A percentile compares a stretch with the other conserved stretches of the same genome.
Evolutionary conservation across 441 rosid species (phyloP).

Genomic region (Brassica hybrid): DNA sequence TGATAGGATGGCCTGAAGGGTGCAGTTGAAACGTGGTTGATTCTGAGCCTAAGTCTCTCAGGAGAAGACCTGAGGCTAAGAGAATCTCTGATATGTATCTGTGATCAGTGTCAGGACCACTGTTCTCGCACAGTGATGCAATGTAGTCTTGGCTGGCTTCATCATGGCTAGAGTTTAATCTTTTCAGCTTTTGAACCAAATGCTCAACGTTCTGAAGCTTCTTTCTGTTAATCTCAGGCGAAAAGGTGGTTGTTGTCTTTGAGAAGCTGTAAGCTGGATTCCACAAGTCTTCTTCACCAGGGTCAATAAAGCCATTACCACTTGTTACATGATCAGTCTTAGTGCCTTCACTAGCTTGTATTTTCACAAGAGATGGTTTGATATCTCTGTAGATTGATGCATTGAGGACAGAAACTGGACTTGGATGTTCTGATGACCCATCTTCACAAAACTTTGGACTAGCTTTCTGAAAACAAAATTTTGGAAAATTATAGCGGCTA

Average conservation of each 20-base stretch:
- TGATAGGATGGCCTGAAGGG: slow-evolving; percentile 84
- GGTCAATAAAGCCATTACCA: slow-evolving; percentile 41
- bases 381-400: slow-evolving; percentile 60
- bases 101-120: slow-evolving; percentile 65
- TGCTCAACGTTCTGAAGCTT: slow-evolving; percentile 79
- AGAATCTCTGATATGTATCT: slow-evolving; percentile 92
- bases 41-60: slow-evolving; percentile 71
- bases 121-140: slow-evolving; percentile 85
- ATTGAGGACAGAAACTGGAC: slow-evolving; percentile 93
- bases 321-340: slow-evolving; percentile 46
- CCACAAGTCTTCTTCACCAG: slow-evolving; percentile 53
- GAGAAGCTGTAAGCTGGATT: slow-evolving; percentile 49
- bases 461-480: slow-evolving; percentile 44
- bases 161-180: slow-evolving; percentile 81
- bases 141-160: slow-evolving; percentile 89
- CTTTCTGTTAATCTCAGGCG: slow-evolving; percentile 74
- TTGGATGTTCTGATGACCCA: slow-evolving; percentile 67
- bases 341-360: slow-evolving; percentile 36
- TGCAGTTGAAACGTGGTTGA: slow-evolving; percentile 75
- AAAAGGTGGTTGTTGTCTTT: slow-evolving; percentile 46
- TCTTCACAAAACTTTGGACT: slow-evolving; percentile 53
- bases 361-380: slow-evolving; percentile 59
- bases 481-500: slow-evolving; percentile 31
- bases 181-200: slow-evolving; percentile 80
- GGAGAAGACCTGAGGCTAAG: slow-evolving; percentile 88